These are phyloP conservation scores for Musa beccarii DNA, from an alignment of 176 grass and related monocot species.

Conservation along the genomic window DNA sequence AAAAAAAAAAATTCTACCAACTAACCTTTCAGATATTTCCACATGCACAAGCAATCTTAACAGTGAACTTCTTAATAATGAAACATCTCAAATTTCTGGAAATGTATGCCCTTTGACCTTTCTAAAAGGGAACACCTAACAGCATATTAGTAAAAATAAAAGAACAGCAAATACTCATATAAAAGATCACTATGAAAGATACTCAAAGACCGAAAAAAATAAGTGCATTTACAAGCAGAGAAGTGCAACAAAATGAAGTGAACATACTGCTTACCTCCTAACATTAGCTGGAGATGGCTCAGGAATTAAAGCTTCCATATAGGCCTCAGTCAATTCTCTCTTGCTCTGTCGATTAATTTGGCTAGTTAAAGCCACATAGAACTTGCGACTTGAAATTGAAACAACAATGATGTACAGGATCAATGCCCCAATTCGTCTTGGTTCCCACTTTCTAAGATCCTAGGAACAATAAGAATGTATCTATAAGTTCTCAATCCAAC, in stretches of 20 bases:
- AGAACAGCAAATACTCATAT: not conserved
- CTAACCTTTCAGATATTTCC: no score
- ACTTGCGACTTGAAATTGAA: conserved; percentile 18
- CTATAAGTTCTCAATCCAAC: not conserved
- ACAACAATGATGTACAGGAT: conserved; percentile 16
- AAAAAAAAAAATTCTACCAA: no score
- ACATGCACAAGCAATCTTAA: not conserved
- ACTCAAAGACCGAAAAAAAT: not conserved
- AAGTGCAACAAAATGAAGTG: not conserved
- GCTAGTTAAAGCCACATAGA: conserved; percentile 4
- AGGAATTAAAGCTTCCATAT: conserved; percentile 36
- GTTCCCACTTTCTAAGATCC: conserved; percentile 24
- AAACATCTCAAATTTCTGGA: not conserved
- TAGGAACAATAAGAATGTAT: not conserved
- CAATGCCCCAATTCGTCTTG: conserved; percentile 26
- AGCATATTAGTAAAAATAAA: not conserved
- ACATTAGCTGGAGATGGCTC: conserved; percentile 32
- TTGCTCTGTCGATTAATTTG: conserved; percentile 6
- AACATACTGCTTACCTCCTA: conserved; percentile 19
- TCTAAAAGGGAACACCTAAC: not conserved
- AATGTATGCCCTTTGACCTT: not conserved
- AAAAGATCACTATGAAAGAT: not conserved
- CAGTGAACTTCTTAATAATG: not conserved
- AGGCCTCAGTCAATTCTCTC: conserved; percentile 31
- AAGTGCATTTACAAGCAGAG: not conserved